These are phyloP conservation scores for Panus rudis DNA, from an alignment of 768 basidiomycete genomes.

Conservation along the genomic window DNA sequence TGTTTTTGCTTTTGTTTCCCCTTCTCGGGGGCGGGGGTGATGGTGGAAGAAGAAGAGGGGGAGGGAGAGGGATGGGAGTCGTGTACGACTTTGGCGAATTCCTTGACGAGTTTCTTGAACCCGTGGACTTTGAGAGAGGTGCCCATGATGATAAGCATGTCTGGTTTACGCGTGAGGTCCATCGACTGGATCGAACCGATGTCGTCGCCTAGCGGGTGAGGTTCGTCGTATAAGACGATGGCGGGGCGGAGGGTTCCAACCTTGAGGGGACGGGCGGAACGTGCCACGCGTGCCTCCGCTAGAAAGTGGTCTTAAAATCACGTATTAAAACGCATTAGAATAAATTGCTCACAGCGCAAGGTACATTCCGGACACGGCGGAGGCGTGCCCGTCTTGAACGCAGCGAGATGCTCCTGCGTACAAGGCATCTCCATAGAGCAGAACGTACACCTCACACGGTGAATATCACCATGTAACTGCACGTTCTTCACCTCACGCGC, in stretches of 20 bases:
- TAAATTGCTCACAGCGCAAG: constrained; percentile 60
- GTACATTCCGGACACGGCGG: constrained; percentile 86
- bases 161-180: constrained; percentile 76
- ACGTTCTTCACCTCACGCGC: constrained; percentile 77
- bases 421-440: constrained; percentile 80
- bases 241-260: constrained; percentile 87
- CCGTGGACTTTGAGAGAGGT: constrained; percentile 97
- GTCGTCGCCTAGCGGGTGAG: constrained; percentile 86
- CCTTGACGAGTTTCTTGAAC: constrained; percentile 87
- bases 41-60: constrained; percentile 23
- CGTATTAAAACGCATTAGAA: constrained; percentile 4
- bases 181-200: constrained; percentile 76
- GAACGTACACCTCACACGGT: constrained; percentile 79
- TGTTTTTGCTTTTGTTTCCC: constrained; percentile 25
- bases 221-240: constrained; percentile 93
- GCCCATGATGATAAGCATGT: constrained; percentile 94
- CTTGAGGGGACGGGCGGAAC: constrained; percentile 71
- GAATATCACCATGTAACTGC: constrained; percentile 92
- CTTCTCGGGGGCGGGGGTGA: constrained; percentile 27
- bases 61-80: constrained; percentile 32
- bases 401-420: constrained; percentile 47
- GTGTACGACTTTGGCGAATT: constrained; percentile 84
- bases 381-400: constrained; percentile 64
- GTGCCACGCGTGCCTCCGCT: constrained; percentile 77
- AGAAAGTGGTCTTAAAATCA: constrained; percentile 1